phyloP scores from a whole-genome alignment of 2,329 filamentous ascomycete genomes.

The Escovopsis sp. region DNA sequence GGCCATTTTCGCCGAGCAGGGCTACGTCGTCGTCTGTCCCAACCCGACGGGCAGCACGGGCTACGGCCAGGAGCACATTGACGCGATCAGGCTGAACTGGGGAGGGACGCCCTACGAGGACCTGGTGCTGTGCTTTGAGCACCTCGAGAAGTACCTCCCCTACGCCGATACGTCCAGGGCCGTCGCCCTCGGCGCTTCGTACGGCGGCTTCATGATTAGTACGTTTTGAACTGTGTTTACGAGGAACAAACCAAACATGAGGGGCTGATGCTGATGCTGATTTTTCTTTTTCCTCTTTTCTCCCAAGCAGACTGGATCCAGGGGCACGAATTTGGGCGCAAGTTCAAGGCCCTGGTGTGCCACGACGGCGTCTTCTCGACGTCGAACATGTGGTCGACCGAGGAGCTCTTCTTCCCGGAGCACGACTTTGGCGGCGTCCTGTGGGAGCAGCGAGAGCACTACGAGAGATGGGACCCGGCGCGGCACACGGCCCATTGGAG shows the following conservation, averaged over 20 bases:
- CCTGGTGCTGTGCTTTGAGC: conserved; percentile 62
- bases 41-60: conserved; percentile 76
- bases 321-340: conserved; percentile 64
- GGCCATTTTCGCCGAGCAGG: conserved; percentile 73
- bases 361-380: conserved; percentile 78
- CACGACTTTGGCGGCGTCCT: conserved; percentile 50
- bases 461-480: conserved; percentile 56
- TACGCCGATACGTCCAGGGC: conserved; percentile 55
- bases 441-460: conserved; percentile 46
- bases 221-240: no score
- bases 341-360: conserved; percentile 76
- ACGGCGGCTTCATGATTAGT: conserved; percentile 65
- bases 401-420: conserved; percentile 56
- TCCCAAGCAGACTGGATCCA: conserved; percentile 62
- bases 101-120: conserved; percentile 75
- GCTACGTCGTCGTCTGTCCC: conserved; percentile 66
- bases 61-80: conserved; percentile 62
- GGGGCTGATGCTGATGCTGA: no score
- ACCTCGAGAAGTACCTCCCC: conserved; percentile 47
- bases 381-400: conserved; percentile 45
- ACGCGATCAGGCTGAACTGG: conserved; percentile 70
- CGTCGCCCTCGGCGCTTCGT: conserved; percentile 61
- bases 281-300: no score
- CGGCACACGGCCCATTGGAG: conserved; percentile 53
- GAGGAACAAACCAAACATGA: no score